Conservation (phyloP, 2,329 filamentous ascomycete genomes). For the Scytalidium sp. region DNA sequence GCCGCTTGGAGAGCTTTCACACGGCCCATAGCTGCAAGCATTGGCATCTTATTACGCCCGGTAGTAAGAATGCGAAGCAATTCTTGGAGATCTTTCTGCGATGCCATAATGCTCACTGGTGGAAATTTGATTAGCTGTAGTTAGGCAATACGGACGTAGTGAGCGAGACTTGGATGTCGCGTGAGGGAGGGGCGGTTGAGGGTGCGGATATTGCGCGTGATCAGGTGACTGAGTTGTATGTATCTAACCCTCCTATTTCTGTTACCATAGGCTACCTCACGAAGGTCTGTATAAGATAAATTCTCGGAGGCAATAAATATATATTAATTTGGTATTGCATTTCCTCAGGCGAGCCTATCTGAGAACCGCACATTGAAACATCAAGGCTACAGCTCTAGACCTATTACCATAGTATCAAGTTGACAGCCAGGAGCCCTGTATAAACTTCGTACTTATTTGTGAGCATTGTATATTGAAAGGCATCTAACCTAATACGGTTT, state of each 20-base stretch:
- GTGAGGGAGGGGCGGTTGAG: background rate
- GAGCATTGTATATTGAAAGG: too few species aligned
- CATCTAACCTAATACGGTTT: too few species aligned
- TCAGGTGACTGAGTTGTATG: background rate
- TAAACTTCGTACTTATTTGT: too few species aligned
- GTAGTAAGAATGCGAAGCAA: constrained; percentile 57
- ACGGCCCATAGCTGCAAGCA: constrained; percentile 57
- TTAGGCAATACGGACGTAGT: background rate
- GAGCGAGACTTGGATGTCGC: background rate
- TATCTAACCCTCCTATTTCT: background rate
- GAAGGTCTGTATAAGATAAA: too few species aligned
- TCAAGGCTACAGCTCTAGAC: too few species aligned
- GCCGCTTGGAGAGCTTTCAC: constrained; percentile 55
- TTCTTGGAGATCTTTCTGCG: constrained; percentile 58
- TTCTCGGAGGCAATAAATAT: too few species aligned
- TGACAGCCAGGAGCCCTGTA: too few species aligned
- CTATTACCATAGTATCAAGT: too few species aligned
- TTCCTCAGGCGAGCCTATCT: too few species aligned
- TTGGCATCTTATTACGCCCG: constrained; percentile 49
- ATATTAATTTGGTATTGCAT: too few species aligned
- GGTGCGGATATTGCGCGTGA: background rate
- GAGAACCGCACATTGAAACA: too few species aligned
- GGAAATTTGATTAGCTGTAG: background rate
- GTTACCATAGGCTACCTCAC: background rate
- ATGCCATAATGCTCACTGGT: constrained; percentile 39